Conservation (phyloP, 1,284 basidiomycete species). For the Ganoderma leucocontextum region DNA sequence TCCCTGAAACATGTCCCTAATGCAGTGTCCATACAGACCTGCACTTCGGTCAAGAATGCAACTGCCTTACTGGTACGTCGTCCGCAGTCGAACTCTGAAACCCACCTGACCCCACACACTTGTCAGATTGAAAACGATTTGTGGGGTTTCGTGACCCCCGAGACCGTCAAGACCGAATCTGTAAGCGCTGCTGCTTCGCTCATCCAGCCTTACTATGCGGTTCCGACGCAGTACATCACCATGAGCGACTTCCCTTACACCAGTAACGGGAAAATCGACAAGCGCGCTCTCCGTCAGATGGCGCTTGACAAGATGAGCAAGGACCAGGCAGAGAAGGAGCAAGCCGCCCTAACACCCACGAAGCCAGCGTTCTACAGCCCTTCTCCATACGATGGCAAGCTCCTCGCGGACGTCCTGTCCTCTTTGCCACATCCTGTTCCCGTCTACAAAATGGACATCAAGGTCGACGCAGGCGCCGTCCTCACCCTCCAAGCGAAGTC, state of each 20-base stretch:
- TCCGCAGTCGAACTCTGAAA: neutral
- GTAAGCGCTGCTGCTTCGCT: slow-evolving; percentile 54
- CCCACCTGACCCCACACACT: neutral
- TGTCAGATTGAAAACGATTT: slow-evolving; percentile 53
- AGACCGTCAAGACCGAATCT: slow-evolving; percentile 46
- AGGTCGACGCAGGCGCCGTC: slow-evolving; percentile 19
- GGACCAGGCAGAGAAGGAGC: slow-evolving; percentile 28
- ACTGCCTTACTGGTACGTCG: slow-evolving; percentile 51
- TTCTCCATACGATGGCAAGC: slow-evolving; percentile 34
- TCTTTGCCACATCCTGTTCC: slow-evolving; percentile 31
- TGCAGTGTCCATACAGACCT: slow-evolving; percentile 45
- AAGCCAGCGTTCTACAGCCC: slow-evolving; percentile 37
- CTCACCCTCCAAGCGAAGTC: slow-evolving; percentile 24
- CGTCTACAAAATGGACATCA: slow-evolving; percentile 32
- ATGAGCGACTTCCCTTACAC: slow-evolving; percentile 60
- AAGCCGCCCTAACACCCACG: slow-evolving; percentile 28
- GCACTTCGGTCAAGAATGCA: slow-evolving; percentile 54
- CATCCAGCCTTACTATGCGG: slow-evolving; percentile 67
- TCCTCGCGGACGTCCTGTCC: slow-evolving; percentile 33
- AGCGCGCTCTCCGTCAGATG: slow-evolving; percentile 54
- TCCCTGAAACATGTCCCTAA: slow-evolving; percentile 14
- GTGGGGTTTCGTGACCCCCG: slow-evolving; percentile 63
- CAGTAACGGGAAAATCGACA: slow-evolving; percentile 57
- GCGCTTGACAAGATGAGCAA: slow-evolving; percentile 43
- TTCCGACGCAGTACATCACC: slow-evolving; percentile 55